Base-by-base conservation (phyloP, 2,329 filamentous ascomycete genomes). In the Chaetomium olivaceum region DNA sequence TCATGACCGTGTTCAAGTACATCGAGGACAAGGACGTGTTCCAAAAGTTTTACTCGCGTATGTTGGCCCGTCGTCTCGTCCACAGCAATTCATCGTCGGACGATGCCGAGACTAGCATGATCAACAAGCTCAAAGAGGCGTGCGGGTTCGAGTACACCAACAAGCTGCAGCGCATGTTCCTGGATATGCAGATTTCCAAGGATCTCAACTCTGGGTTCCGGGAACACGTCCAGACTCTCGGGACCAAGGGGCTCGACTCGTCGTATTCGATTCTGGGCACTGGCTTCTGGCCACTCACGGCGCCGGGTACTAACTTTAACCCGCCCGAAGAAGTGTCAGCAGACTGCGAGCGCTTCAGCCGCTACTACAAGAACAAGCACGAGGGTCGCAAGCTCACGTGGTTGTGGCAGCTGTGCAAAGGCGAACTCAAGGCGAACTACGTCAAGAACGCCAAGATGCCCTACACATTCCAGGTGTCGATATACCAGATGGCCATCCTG, bases 1-100 rank as follows among this genome's bases (percentile, higher is more conserved):
- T 99, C 73, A 99, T 99, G 95, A 97, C 94, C 1, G 92, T 99
- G 63, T 99, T 99, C 87, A 98, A 98, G 81, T 99, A 99, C 79
- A 98, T 99, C 69, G 95, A 99, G 77, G 96, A 99, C 80, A 99
- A 99, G 83, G 95, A 99, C 75, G 96, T 99, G 5, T 99, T 99
- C 85, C 95, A 98, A 78, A 99, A 98, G 78, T 99, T 97, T 80
- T 99, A 99, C 80, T 96, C 94, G 1, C 91, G 93, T 69, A 97
- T 97, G 89, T 82, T 99, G 72, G 95, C 95, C 58, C 92, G 96
- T 77, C 92, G 95, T 73, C 82, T 99, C 63, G 95, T 99, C 21
- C 92, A 97, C 77, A 93, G 91, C 77, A 97, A 91, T 76, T 98
- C 95, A 0, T 95, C 95, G 3, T 97, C 93, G 2, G 93, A 97